A percentile compares a stretch with the other conserved stretches of the same genome.
Evolutionary conservation across 495 filamentous ascomycete genomes (phyloP).

Genomic region (Pseudoneurospora amorphoporcata): DNA sequence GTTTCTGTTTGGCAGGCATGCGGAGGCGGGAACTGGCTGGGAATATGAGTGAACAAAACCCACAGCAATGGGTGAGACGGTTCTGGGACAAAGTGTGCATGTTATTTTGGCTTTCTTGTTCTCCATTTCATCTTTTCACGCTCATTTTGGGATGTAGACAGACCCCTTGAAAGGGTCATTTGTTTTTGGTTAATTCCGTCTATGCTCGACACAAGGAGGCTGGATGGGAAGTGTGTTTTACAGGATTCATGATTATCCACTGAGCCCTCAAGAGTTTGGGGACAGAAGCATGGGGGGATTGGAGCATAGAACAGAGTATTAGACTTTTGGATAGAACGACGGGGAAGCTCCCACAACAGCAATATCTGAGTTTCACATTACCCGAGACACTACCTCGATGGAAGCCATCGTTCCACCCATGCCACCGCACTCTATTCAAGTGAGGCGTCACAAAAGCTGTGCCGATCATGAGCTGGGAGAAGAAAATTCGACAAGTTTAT

Average conservation of each 20-base stretch:
- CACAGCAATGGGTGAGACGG: not conserved
- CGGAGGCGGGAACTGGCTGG: not conserved
- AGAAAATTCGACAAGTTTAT: not conserved
- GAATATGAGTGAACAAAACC: not conserved
- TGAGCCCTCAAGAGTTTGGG: not conserved
- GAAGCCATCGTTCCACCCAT: not conserved
- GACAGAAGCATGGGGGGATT: not conserved
- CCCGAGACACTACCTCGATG: not conserved
- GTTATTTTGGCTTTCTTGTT: not conserved
- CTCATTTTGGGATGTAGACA: not conserved
- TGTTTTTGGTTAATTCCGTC: not conserved
- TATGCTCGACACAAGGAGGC: not conserved
- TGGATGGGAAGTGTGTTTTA: not conserved
- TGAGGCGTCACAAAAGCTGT: not conserved
- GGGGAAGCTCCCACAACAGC: not conserved
- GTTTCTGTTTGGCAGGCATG: conserved; percentile 3
- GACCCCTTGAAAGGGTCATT: not conserved
- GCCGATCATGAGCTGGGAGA: not conserved
- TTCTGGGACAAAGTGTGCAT: not conserved
- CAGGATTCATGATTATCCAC: not conserved
- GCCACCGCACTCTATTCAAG: not conserved
- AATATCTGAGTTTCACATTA: not conserved
- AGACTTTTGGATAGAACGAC: not conserved
- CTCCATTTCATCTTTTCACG: not conserved
- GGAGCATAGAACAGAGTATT: not conserved